phyloP scores from a whole-genome alignment of 208 protist species.

The Naegleria lovaniensis region DNA sequence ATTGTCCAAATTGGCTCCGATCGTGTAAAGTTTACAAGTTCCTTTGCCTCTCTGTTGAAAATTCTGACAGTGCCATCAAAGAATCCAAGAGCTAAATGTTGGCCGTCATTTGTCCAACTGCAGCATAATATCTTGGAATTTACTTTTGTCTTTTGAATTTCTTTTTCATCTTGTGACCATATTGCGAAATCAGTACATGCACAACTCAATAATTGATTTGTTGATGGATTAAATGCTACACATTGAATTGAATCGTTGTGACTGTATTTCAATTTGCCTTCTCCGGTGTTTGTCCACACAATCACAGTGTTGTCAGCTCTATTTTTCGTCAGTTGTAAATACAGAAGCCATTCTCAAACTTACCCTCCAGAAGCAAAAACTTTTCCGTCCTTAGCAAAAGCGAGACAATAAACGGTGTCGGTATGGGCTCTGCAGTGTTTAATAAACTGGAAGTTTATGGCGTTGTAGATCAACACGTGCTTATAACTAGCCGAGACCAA shows the following conservation, averaged over 20 bases:
- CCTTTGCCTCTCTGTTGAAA: conserved; percentile 48
- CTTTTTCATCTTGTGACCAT: conserved; percentile 82
- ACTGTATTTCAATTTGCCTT: conserved; percentile 87
- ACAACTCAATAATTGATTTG: conserved; percentile 69
- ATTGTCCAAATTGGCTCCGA: conserved; percentile 81
- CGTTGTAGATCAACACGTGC: conserved; percentile 84
- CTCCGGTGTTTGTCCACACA: conserved; percentile 82
- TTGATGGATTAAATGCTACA: conserved; percentile 80
- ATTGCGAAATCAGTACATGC: conserved; percentile 85
- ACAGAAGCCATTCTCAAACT: background rate
- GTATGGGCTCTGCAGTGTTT: conserved; percentile 87
- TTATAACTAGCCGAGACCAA: conserved; percentile 75
- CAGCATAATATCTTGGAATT: conserved; percentile 73
- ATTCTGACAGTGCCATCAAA: conserved; percentile 69
- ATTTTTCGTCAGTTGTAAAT: conserved; percentile 37
- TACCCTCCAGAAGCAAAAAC: conserved; percentile 71
- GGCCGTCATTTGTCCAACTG: conserved; percentile 84
- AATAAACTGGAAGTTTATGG: conserved; percentile 71
- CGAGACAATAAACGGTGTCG: conserved; percentile 78
- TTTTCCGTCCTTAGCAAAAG: conserved; percentile 78
- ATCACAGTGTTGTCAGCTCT: conserved; percentile 86
- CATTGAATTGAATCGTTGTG: conserved; percentile 89
- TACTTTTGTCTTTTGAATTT: conserved; percentile 74
- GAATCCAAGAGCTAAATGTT: conserved; percentile 79
- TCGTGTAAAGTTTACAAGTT: conserved; percentile 59